A percentile compares a stretch with the other conserved stretches of the same genome.
Evolutionary conservation across 108 stramenopile genomes (phyloP).

Genomic region (Chaetoceros tenuissimus): DNA sequence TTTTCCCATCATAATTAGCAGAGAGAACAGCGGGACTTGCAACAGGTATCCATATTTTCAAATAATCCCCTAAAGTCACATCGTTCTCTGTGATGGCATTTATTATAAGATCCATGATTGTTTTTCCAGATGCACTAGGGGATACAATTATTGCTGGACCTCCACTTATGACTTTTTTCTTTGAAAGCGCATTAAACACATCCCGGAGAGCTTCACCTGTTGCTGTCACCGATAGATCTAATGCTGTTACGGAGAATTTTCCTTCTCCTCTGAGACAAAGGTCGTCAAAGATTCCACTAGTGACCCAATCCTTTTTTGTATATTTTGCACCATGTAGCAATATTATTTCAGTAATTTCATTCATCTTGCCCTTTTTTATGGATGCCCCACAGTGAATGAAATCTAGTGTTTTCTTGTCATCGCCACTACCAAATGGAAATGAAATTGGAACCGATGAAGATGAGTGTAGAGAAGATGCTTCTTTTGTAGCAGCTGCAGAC

Average conservation of each 20-base stretch:
- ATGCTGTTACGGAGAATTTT: conserved; percentile 10
- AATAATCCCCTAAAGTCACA: conserved; percentile 4
- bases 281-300: conserved; percentile 25
- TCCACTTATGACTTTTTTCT: conserved; percentile 11
- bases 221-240: conserved; percentile 28
- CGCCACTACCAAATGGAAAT: not conserved
- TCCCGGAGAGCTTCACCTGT: conserved; percentile 9
- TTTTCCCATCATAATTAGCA: conserved; percentile 8
- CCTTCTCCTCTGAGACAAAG: conserved; percentile 1
- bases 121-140: conserved; percentile 31
- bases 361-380: not conserved
- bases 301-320: conserved; percentile 39
- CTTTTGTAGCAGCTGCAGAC: no score
- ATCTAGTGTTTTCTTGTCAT: not conserved
- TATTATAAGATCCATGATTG: conserved; percentile 20
- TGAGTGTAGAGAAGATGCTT: no score
- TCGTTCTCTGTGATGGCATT: not conserved
- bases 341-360: conserved; percentile 16
- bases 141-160: conserved; percentile 17
- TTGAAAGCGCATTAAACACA: conserved; percentile 17
- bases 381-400: not conserved
- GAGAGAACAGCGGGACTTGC: conserved; percentile 18
- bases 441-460: not conserved
- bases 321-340: conserved; percentile 35
- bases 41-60: conserved; percentile 34